These are phyloP conservation scores for Mortierella hygrophila DNA, from an alignment of 192 early-diverging fungal genomes.

Conservation along the genomic window DNA sequence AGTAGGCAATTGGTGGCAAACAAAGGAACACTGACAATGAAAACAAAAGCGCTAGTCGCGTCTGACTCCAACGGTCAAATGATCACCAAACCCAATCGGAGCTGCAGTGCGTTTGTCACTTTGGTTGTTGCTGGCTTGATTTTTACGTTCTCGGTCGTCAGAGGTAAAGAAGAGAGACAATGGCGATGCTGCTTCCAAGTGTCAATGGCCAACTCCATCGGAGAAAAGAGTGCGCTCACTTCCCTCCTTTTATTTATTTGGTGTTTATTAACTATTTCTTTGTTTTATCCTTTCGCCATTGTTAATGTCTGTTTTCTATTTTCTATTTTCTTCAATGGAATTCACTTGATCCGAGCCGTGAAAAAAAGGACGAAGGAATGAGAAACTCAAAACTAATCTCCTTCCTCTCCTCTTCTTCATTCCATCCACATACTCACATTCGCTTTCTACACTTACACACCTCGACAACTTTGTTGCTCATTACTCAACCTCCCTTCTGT, in stretches of 20 bases:
- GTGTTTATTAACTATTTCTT: neutral
- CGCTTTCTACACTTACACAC: neutral
- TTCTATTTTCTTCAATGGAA: neutral
- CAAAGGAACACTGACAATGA: too few relatives aligned
- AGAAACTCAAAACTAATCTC: neutral
- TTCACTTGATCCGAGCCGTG: conserved; percentile 4
- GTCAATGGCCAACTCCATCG: too few relatives aligned
- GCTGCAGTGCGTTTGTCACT: too few relatives aligned
- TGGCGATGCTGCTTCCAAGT: too few relatives aligned
- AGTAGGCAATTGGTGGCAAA: too few relatives aligned
- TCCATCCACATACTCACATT: neutral
- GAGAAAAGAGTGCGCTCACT: neutral
- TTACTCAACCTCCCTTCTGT: neutral
- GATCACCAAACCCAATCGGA: too few relatives aligned
- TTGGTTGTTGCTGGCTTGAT: too few relatives aligned
- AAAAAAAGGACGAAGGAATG: neutral
- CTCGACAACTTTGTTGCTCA: neutral
- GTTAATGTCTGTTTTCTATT: neutral
- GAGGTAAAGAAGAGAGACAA: too few relatives aligned
- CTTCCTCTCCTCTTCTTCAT: neutral
- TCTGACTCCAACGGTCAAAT: too few relatives aligned
- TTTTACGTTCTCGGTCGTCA: too few relatives aligned
- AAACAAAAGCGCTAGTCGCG: too few relatives aligned
- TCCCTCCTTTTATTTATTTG: neutral
- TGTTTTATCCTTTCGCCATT: neutral